A percentile compares a stretch with the other conserved stretches of the same genome.
phyloP scores from a whole-genome alignment of 352 stramenopile genomes.

The Phytophthora nicotianae region DNA sequence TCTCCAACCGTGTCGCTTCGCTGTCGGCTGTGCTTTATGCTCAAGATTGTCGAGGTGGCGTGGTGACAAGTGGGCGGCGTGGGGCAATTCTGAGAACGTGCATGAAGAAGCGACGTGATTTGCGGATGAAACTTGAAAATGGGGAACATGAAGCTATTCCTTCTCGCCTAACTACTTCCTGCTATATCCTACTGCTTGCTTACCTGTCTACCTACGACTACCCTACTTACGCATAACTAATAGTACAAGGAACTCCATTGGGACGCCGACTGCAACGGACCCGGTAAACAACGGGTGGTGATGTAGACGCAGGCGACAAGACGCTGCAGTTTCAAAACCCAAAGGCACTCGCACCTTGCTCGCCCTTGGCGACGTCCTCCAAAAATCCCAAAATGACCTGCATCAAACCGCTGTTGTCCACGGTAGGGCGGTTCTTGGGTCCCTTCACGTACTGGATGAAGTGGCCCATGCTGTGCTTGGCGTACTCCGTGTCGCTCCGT shows the following conservation, averaged over 20 bases:
- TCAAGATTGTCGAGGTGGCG: background rate
- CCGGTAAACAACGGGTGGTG: slow-evolving; percentile 18
- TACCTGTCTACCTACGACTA: slow-evolving; percentile 35
- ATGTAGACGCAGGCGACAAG: slow-evolving; percentile 31
- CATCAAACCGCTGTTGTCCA: slow-evolving; percentile 75
- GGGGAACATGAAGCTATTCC: slow-evolving; percentile 10
- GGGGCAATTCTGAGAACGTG: slow-evolving; percentile 28
- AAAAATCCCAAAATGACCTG: slow-evolving; percentile 78
- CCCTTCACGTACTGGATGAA: slow-evolving; percentile 84
- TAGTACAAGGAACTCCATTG: slow-evolving; percentile 34
- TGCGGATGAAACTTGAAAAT: slow-evolving; percentile 1
- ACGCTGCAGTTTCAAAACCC: slow-evolving; percentile 64
- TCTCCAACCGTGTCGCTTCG: slow-evolving; percentile 7
- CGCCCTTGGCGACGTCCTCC: slow-evolving; percentile 64
- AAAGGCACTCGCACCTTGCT: slow-evolving; percentile 70
- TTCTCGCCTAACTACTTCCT: slow-evolving; percentile 10
- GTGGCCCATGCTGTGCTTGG: slow-evolving; percentile 86
- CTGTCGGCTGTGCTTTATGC: too few relatives aligned
- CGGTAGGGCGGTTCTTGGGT: slow-evolving; percentile 83
- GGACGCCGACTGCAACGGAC: slow-evolving; percentile 31
- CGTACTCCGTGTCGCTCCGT: slow-evolving; percentile 77
- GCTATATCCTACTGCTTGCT: slow-evolving; percentile 23
- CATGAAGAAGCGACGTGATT: slow-evolving; percentile 20
- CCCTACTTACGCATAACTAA: slow-evolving; percentile 36
- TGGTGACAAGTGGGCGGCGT: slow-evolving; percentile 7